Base-by-base conservation (phyloP, 768 basidiomycete species). In the Exsudoporus frostii region DNA sequence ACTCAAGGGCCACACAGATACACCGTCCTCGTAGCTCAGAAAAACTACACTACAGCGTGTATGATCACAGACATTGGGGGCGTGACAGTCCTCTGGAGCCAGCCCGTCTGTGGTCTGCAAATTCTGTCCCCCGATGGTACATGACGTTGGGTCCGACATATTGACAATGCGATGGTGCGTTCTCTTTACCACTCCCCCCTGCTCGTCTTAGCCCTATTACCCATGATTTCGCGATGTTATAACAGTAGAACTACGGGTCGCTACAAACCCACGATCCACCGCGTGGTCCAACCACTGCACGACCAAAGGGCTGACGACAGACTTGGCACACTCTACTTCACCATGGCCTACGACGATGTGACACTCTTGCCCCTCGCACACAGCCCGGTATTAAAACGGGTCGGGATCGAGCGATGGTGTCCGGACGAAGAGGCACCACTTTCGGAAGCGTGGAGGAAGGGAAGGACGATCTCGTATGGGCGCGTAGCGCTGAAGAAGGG, bases 1-100 rank as follows among this genome's bases (percentile, higher is more conserved):
- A 79, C 64, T 83, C 5, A 82, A 81, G 53, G 81, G 81, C 3
- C 82, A 84, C 53, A 79, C 78, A 15, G 81, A 81, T 82, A 50
- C 0, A 61, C 34, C 13, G 5, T 19, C 33, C 30, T 32, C 5
- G 5, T 9, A 10, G 43, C 9, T 14, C 15, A 4, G 22, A 25
- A 14, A 19, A 20, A 32, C 2, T 2, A 10, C 19, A 44, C 11
- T 33, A 25, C 3, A 41, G 9, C 7, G 62, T 79, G 79, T 62
- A 70, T 78, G 38, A 78, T 77, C 8, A 72, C 51, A 74, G 83
- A 84, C 62, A 71, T 81, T 36, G 81, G 81, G 4, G 75, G 72
- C 7, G 67, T 85, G 39, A 82, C 80, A 1, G 75, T 84, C 39
- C 70, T 85, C 6, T 84, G 78, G 72, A 81, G 79, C 46, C 83